phyloP scores from a whole-genome alignment of 805 yeast genomes.

The Saturnispora quitensis region DNA sequence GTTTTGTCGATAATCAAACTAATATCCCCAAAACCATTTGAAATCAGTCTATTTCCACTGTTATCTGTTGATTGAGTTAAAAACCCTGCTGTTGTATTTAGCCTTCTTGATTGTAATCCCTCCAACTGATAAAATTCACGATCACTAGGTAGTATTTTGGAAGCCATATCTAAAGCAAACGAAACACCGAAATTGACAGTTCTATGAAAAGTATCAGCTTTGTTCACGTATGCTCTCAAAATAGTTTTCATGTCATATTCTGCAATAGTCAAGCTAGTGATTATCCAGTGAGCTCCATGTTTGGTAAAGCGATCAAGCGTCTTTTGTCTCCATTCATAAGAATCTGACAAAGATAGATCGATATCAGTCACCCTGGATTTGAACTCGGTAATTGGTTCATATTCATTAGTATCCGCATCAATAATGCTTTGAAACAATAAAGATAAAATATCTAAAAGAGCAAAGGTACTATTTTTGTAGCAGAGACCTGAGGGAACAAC shows the following conservation, averaged over 20 bases:
- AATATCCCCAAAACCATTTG: slow-evolving; percentile 28
- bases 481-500: slow-evolving; percentile 73
- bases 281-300: slow-evolving; percentile 61
- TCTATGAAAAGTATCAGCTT: slow-evolving; percentile 19
- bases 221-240: slow-evolving; percentile 65
- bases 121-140: slow-evolving; percentile 47
- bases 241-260: slow-evolving; percentile 70
- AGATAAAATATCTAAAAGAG: slow-evolving; percentile 72
- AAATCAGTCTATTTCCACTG: slow-evolving; percentile 6
- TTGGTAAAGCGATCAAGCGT: slow-evolving; percentile 53
- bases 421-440: slow-evolving; percentile 69
- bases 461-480: slow-evolving; percentile 60
- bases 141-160: slow-evolving; percentile 56
- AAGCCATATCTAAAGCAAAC: slow-evolving; percentile 86
- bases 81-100: slow-evolving; percentile 61
- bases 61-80: slow-evolving; percentile 74
- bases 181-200: slow-evolving; percentile 70
- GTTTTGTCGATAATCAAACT: slow-evolving; percentile 20
- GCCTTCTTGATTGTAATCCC: slow-evolving; percentile 25
- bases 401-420: slow-evolving; percentile 77
- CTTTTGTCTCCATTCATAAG: slow-evolving; percentile 61
- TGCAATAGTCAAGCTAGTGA: slow-evolving; percentile 45
- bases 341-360: slow-evolving; percentile 57
- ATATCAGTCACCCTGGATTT: slow-evolving; percentile 35
- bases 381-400: slow-evolving; percentile 73